These are phyloP conservation scores for Naganishia sp. DNA, from an alignment of 1,284 basidiomycete genomes.

Conservation along the genomic window DNA sequence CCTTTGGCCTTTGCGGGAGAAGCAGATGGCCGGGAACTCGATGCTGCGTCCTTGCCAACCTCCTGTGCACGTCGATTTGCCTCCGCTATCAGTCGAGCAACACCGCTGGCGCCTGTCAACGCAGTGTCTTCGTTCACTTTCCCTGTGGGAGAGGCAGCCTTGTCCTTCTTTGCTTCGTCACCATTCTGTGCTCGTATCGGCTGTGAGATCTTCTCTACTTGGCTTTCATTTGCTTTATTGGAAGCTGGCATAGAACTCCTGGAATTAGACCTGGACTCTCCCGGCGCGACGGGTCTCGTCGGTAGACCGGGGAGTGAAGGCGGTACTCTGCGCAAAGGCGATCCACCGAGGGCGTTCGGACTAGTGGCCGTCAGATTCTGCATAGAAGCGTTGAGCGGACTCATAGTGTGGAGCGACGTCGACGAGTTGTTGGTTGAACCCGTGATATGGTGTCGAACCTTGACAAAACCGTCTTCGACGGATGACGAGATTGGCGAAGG, in stretches of 20 bases:
- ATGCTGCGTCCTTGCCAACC: background rate
- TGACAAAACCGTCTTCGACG: constrained; percentile 31
- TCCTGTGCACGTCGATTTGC: constrained; percentile 19
- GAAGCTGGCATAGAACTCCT: background rate
- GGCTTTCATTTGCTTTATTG: constrained; percentile 5
- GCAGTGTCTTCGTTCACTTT: background rate
- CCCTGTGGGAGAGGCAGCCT: background rate
- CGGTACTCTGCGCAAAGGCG: constrained; percentile 14
- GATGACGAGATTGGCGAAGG: constrained; percentile 29
- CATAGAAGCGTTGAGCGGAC: constrained; percentile 14
- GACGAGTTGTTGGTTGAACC: constrained; percentile 22
- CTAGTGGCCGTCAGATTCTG: constrained; percentile 5
- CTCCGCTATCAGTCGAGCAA: constrained; percentile 22
- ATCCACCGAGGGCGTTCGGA: background rate
- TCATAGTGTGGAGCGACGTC: constrained; percentile 23
- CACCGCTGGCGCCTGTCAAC: constrained; percentile 2
- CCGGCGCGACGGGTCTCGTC: background rate
- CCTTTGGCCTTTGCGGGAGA: background rate
- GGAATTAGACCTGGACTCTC: constrained; percentile 1
- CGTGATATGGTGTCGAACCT: constrained; percentile 21
- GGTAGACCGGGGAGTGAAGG: constrained; percentile 10
- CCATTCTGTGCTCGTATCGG: background rate
- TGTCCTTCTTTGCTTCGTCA: background rate
- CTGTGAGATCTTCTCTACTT: background rate
- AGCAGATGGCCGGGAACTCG: background rate